Base-by-base conservation (phyloP, 306 rosid genomes). In the Cyclanthera cordifolia region DNA sequence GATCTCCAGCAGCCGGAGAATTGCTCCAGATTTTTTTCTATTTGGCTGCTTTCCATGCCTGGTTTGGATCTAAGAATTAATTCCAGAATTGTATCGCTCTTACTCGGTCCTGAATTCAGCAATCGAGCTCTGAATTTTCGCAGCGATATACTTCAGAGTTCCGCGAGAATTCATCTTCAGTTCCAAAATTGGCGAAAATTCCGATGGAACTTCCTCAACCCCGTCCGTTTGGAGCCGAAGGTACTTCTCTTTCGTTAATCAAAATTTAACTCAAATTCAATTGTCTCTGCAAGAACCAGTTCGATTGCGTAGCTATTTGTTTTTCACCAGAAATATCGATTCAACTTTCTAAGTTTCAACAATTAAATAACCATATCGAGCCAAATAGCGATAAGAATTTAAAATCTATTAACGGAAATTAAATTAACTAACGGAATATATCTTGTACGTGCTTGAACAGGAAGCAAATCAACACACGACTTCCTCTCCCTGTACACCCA, bases 201-300 rank as follows among this genome's bases (percentile, higher is more conserved):
- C 70, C 75, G 75, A 93, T 93, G 99, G 99, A 93, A 85, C 91
- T 89, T 81, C 82, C 99, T 78, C 96, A 81, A 76, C 80, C 94
- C 12, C 90, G 94, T 69, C 72, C 90, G 4, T 86, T 74, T 53
- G 95, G 88, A 77, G 75, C 84, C 54, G 82, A 81, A 87, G 95
- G 96, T 89, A 66, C 37, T 0, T 14, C 52, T 13, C 41, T 32
- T 20, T 23, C 37, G 16, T 9, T 13, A 45, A 65, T 41, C 39
- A 14, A 63, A 61, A 13, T 55, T 6, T 15, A 28, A 50, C 23
- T 9, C 32, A 24, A 43, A 47, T 58, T 30, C 63, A 56, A 13
- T 56, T 56, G 41, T 56, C 4, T 9, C 34, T 8, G 34, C 7
- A 54, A 12, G 8, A 1, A 54, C 4, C 34, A 54, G 60, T 24